Evolutionary conservation across 768 basidiomycete species (phyloP), one percentile per base, ranked within the genome.

Genomic region (Russula olivacea): DNA sequence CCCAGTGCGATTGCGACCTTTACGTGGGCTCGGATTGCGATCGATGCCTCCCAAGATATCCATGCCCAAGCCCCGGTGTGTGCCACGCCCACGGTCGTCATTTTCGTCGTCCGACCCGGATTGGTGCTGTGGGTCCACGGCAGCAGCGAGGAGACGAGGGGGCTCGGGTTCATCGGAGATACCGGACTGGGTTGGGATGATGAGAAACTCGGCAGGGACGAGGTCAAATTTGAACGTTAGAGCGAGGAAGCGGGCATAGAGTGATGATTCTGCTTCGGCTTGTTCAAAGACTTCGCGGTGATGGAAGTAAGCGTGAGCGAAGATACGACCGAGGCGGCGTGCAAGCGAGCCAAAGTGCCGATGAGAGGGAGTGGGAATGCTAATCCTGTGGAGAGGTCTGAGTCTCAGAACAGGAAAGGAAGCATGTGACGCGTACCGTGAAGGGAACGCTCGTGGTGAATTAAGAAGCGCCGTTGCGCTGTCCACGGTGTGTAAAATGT

Each of bases 261-360:
- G 79, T 0, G 89, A 89, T 8, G 89, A 92, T 74, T 97, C 94
- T 7, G 86, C 91, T 75, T 95, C 93, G 34, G 88, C 88, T 71
- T 91, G 89, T 68, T 91, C 88, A 72, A 96, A 96, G 0, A 85
- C 84, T 71, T 94, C 93, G 66, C 91, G 87, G 74, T 96, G 93
- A 72, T 93, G 92, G 76, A 88, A 95, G 78, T 93, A 98, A 2
- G 94, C 93, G 74, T 99, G 96, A 0, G 92, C 91, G 71, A 99
- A 98, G 66, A 98, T 94, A 41, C 96, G 86, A 1, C 93, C 93
- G 1, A 98, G 84, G 15, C 96, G 86, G 0, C 96, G 85, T 21
- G 92, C 91, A 25, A 96, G 86, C 17, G 91, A 92, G 54, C 88
- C 81, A 73, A 95, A 97, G 74, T 93, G 93, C n/a, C 89, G 83